These are phyloP conservation scores for Talaromyces verruculosus DNA, from an alignment of 2,329 filamentous ascomycete species.

Conservation along the genomic window DNA sequence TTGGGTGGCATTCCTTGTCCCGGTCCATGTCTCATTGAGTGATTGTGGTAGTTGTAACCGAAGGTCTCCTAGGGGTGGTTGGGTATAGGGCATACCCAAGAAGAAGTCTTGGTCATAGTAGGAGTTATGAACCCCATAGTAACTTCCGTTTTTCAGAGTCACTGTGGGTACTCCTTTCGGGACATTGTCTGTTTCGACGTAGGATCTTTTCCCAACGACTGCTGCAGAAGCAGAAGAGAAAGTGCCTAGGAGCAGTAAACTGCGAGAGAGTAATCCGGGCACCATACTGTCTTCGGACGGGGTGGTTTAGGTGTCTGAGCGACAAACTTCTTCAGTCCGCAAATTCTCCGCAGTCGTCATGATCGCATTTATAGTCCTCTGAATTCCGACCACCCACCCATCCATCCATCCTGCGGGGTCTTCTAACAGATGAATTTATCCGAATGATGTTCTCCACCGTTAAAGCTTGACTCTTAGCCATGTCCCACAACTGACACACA, in stretches of 20 bases:
- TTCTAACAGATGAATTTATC: neutral
- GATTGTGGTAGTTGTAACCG: conserved; percentile 68
- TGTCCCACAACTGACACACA: neutral
- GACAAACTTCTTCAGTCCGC: neutral
- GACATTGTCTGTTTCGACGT: conserved; percentile 1
- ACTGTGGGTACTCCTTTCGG: conserved; percentile 6
- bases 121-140: conserved; percentile 11
- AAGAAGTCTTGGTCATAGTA: conserved; percentile 58
- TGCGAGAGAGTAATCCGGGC: neutral
- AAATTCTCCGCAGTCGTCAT: neutral
- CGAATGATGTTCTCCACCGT: neutral
- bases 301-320: neutral
- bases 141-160: conserved; percentile 14
- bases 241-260: neutral
- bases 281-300: neutral
- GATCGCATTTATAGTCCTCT: neutral
- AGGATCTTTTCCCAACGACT: neutral
- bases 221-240: conserved; percentile 1
- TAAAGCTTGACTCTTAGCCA: neutral
- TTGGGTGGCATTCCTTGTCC: conserved; percentile 61
- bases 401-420: neutral
- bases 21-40: conserved; percentile 55
- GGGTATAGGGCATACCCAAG: conserved; percentile 72
- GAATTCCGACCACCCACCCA: neutral
- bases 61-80: conserved; percentile 64